Evolutionary conservation across 352 stramenopile genomes (phyloP).

Genomic region (Globisporangium polare): DNA sequence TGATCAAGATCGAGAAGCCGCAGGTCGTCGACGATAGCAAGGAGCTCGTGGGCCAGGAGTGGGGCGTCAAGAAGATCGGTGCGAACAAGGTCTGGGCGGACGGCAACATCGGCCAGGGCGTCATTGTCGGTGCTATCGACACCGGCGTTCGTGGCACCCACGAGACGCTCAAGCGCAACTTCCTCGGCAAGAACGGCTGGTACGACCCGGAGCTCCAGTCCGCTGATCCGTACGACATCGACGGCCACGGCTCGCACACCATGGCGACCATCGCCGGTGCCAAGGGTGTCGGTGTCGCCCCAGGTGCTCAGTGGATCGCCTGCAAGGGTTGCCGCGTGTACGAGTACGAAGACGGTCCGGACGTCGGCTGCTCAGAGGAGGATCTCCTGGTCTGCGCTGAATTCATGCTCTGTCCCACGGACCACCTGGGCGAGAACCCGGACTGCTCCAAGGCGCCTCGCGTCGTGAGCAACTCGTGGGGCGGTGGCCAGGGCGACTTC

Average conservation of each 20-base stretch:
- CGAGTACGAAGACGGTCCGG: slow-evolving; percentile 2
- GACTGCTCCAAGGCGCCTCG: slow-evolving; percentile 12
- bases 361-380: slow-evolving; percentile 9
- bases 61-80: slow-evolving; percentile 11
- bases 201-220: slow-evolving; percentile 19
- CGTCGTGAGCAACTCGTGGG: slow-evolving; percentile 22
- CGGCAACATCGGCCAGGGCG: slow-evolving; percentile 12
- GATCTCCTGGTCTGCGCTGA: slow-evolving; percentile 6
- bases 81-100: slow-evolving; percentile 12
- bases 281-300: slow-evolving; percentile 17
- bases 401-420: slow-evolving; percentile 9
- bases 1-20: not conserved
- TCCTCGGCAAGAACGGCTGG: slow-evolving; percentile 16
- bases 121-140: slow-evolving; percentile 20
- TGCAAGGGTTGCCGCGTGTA: slow-evolving; percentile 18
- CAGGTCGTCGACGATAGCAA: no score
- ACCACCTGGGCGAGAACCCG: not conserved
- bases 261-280: slow-evolving; percentile 18
- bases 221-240: slow-evolving; percentile 16
- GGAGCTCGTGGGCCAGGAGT: no score
- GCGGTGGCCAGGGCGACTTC: no score
- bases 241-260: slow-evolving; percentile 18
- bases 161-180: slow-evolving; percentile 19
- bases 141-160: slow-evolving; percentile 19
- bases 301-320: slow-evolving; percentile 14